Evolutionary conservation across 495 filamentous ascomycete species (phyloP), one percentile per base, ranked within the genome.

Genomic region (Friedmanniomyces simplex): DNA sequence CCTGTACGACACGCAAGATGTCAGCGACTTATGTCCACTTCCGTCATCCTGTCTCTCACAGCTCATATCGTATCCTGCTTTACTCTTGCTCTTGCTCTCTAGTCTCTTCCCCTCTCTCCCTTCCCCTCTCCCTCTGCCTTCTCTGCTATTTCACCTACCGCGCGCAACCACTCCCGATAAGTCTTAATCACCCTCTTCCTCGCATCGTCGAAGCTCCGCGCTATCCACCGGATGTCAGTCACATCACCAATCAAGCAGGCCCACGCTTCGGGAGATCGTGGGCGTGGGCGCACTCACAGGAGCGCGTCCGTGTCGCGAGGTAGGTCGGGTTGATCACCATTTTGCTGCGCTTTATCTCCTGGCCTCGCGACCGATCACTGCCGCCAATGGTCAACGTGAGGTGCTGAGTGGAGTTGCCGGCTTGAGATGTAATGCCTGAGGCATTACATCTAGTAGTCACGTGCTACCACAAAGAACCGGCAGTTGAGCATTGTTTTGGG

Each of bases 151-250:
- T 39, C 10, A 82, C 88, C 73, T 80, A 97, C 93, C 71, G 89
- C 80, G 75, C 93, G 82, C 55, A 96, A 78, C 93, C 93, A 98
- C 75, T 89, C 84, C 61, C 93, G 80, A 76, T 97, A 98, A 53
- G 85, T 83, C 67, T 82, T 79, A 63, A 95, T 73, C 55, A 95
- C 93, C 74, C 89, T 79, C 65, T 72, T 74, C 68, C 85, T 83
- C 58, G 93, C 90, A 76, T 96, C 90, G 63, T 66, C 66, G 89
- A 84, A 94, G 77, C 86, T 96, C 70, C 78, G 72, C 64, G 93
- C 93, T 98, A 69, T 47, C 20, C 51, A 37, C 53, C 28, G 28
- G 28, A 59, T 24, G 36, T 55, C 69, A 66, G 59, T 43, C 66
- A 58, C 32, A 42, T 3, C 2, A 10, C 24, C 25, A 13, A 10